Conservation (phyloP, 2,329 filamentous ascomycete species). For the Myriosclerotinia curreyana region DNA sequence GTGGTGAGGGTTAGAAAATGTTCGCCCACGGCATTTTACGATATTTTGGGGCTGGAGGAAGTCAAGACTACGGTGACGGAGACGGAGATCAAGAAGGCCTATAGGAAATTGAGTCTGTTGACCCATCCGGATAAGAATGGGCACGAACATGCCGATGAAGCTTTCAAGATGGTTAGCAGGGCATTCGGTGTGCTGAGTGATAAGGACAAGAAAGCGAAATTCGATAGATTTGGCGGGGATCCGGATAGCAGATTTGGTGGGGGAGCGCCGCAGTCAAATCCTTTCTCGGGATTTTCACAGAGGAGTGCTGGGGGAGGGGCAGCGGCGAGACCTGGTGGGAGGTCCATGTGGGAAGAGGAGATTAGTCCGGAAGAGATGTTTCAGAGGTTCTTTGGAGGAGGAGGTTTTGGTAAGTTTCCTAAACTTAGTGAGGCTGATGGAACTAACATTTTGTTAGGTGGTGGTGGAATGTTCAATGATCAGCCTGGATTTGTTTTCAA, state of each 20-base stretch:
- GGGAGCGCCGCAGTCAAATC: slow-evolving; percentile 49
- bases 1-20: slow-evolving; percentile 87
- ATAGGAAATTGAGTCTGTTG: slow-evolving; percentile 87
- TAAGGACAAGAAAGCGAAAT: slow-evolving; percentile 86
- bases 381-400: slow-evolving; percentile 88
- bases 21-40: slow-evolving; percentile 85
- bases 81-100: slow-evolving; percentile 93
- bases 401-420: slow-evolving; percentile 48
- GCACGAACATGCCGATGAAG: slow-evolving; percentile 90
- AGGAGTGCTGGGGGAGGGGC: slow-evolving; percentile 37
- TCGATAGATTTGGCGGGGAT: slow-evolving; percentile 84
- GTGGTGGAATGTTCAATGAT: slow-evolving; percentile 61
- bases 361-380: slow-evolving; percentile 97
- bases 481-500: slow-evolving; percentile 95
- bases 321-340: slow-evolving; percentile 46
- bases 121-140: slow-evolving; percentile 99
- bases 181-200: slow-evolving; percentile 93
- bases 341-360: slow-evolving; percentile 78
- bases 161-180: slow-evolving; percentile 95
- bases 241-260: slow-evolving; percentile 81
- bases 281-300: slow-evolving; percentile 62
- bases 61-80: slow-evolving; percentile 67
- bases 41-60: slow-evolving; percentile 75
- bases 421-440: slow-evolving; percentile 1
- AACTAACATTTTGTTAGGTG: slow-evolving; percentile 26